These are phyloP conservation scores for Fusarium sacchari DNA, from an alignment of 2,329 filamentous ascomycete species.

Conservation along the genomic window DNA sequence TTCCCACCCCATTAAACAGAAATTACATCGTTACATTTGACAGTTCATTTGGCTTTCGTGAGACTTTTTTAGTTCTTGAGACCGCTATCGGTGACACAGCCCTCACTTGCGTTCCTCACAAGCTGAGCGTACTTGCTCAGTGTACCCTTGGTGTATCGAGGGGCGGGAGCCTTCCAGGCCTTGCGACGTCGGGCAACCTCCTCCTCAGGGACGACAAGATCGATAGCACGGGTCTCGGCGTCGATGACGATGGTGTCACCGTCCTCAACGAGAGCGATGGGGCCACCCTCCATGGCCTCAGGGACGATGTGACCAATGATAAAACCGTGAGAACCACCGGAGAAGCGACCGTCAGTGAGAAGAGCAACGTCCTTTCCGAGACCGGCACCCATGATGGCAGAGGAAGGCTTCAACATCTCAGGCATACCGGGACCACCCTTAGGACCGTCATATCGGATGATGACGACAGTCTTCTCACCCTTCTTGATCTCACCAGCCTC, in stretches of 20 bases:
- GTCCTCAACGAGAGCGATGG: slow-evolving; percentile 83
- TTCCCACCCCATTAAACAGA: slow-evolving; percentile 40
- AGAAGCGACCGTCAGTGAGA: slow-evolving; percentile 80
- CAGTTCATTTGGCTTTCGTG: slow-evolving; percentile 1
- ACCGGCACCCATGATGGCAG: slow-evolving; percentile 90
- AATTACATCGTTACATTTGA: slow-evolving; percentile 38
- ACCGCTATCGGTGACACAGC: slow-evolving; percentile 66
- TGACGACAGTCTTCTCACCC: slow-evolving; percentile 87
- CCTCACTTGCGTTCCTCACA: slow-evolving; percentile 68
- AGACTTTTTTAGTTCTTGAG: slow-evolving; percentile 32
- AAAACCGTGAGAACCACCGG: slow-evolving; percentile 86
- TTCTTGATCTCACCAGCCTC: slow-evolving; percentile 82
- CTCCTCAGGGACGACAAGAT: slow-evolving; percentile 73
- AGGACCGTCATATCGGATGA: slow-evolving; percentile 93
- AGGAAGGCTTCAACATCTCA: slow-evolving; percentile 92
- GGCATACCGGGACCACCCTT: slow-evolving; percentile 96
- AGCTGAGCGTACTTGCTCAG: slow-evolving; percentile 74
- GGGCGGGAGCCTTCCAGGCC: slow-evolving; percentile 70
- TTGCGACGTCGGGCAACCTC: slow-evolving; percentile 68
- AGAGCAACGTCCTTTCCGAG: slow-evolving; percentile 80
- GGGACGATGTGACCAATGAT: slow-evolving; percentile 89
- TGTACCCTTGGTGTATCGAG: slow-evolving; percentile 70
- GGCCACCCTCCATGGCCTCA: slow-evolving; percentile 86
- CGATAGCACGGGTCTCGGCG: slow-evolving; percentile 75
- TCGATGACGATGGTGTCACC: slow-evolving; percentile 86